phyloP scores from a whole-genome alignment of 2,329 filamentous ascomycete genomes.

The Neocatenulostroma microsporum region DNA sequence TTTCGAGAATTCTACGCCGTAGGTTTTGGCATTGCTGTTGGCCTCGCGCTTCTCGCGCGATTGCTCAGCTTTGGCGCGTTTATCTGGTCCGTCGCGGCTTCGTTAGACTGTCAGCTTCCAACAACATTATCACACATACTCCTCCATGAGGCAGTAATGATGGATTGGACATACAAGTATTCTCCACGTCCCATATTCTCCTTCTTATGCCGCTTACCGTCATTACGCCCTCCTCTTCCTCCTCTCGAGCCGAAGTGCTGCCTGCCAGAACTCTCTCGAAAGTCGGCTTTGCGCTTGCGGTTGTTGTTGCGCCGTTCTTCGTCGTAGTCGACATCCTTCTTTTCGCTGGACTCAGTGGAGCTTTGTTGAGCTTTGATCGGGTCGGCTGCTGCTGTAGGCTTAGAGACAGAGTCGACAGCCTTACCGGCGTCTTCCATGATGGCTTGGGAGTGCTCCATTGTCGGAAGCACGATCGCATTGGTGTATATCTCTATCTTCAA shows the following conservation, averaged over 20 bases:
- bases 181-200: slow-evolving; percentile 59
- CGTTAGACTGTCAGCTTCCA: slow-evolving; percentile 24
- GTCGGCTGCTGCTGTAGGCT: slow-evolving; percentile 4
- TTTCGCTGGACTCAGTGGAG: slow-evolving; percentile 7
- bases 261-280: slow-evolving; percentile 18
- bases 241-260: slow-evolving; percentile 7
- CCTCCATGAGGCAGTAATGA: neutral
- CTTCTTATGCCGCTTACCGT: slow-evolving; percentile 45
- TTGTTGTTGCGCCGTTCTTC: slow-evolving; percentile 10
- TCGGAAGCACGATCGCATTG: slow-evolving; percentile 13
- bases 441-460: slow-evolving; percentile 27
- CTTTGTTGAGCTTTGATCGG: neutral
- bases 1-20: slow-evolving; percentile 48
- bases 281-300: slow-evolving; percentile 25
- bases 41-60: slow-evolving; percentile 38
- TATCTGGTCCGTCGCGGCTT: slow-evolving; percentile 41
- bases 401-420: slow-evolving; percentile 10
- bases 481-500: neutral
- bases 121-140: neutral
- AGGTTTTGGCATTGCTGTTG: slow-evolving; percentile 34
- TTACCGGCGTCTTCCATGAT: slow-evolving; percentile 26
- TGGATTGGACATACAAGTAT: slow-evolving; percentile 48
- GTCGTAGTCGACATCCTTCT: slow-evolving; percentile 4
- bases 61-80: slow-evolving; percentile 37
- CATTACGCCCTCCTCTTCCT: slow-evolving; percentile 18